Evolutionary conservation across 192 early-diverging fungal species (phyloP), one percentile per base, ranked within the genome.

Genomic region (Borealophlyctis nickersoniae): DNA sequence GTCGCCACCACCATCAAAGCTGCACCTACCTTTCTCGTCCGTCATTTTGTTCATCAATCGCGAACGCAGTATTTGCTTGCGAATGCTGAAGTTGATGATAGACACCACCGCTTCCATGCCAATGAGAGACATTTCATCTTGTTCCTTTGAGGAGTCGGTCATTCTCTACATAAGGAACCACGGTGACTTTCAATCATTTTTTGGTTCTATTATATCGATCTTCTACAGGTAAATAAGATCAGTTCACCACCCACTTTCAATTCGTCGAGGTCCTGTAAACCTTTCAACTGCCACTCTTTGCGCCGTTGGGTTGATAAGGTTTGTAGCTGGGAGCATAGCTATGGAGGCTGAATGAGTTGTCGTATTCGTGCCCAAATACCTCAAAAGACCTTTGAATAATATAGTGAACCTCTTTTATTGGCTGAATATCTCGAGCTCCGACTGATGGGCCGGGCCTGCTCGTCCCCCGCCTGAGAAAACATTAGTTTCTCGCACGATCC

Each of bases 21-120:
- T n/a, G n/a, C n/a, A 33, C n/a, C 13, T 58, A 81, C 78, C 81
- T 55, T 77, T 81, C 60, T 84, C 82, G 62, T 84, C 79, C 31
- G 60, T 72, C 71, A 84, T 71, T 34, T 73, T 56, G n/a, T 60
- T 53, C 74, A 79, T 73, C 39, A 84, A 45, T 9, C 72, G 50
- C n/a, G 48, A 51, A 7, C 76, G 55, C 56, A 84, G 55, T 24
- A 75, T 75, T 26, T 81, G 72, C 64, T 76, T 81, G 32, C 82
- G 49, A 13, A 58, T 33, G 23, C 62, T 55, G 19, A 73, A 54
- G 63, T 79, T 79, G 58, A 81, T 69, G 60, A 84, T 81, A 19
- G 77, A 34, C n/a, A 84, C 72, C 7, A 77, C 66, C 0, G 77
- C 76, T 52, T 84, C 82, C 71, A 81, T 79, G 30, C 69, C 72